Evolutionary conservation across 2,329 filamentous ascomycete genomes (phyloP), one percentile per base, ranked within the genome.

Genomic region (Pseudopyrenochaeta lycopersici): DNA sequence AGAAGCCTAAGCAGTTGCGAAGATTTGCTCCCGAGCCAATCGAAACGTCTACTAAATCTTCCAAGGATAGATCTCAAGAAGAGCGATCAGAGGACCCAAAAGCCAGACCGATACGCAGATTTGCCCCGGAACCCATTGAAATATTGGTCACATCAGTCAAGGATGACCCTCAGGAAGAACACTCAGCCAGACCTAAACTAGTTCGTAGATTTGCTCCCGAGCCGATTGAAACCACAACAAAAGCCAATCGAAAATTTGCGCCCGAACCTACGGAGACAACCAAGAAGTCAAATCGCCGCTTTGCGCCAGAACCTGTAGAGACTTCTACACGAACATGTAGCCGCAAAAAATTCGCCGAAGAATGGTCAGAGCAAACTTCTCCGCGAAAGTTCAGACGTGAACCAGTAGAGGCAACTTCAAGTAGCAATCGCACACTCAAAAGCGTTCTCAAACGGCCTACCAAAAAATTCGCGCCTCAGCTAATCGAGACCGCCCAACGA

Each of bases 401-500:
- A 45, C 68, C 71, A 12, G 31, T 72, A 20, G 67, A 70, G 52
- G 70, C 66, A 7, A 64, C 63, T 6, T 51, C 61, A 32, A 62
- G 52, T 38, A 64, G 47, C 46, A 72, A 63, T 53, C 58, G 64
- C 12, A 52, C 46, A 35, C 36, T 40, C 44, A 35, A 27, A 9
- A 27, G 23, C 9, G 23, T 46, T 68, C 67, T 60, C 40, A 70
- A 69, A 49, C 68, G 55, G 35, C 49, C 70, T 10, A 56, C 70
- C 3, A 78, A 81, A 36, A 83, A 76, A 54, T 96, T 96, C 73
- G 84, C 88, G 27, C 92, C 92, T 11, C 89, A 94, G 67, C 80
- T 96, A 49, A 88, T 96, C 57, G 91, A 94, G 75, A 93, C 90
- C 2, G 89, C 89, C 3, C 86, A 87, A 64, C 84, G 92, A 47